Conservation (phyloP, 805 yeast genomes). For the Nakazawaea peltata region DNA sequence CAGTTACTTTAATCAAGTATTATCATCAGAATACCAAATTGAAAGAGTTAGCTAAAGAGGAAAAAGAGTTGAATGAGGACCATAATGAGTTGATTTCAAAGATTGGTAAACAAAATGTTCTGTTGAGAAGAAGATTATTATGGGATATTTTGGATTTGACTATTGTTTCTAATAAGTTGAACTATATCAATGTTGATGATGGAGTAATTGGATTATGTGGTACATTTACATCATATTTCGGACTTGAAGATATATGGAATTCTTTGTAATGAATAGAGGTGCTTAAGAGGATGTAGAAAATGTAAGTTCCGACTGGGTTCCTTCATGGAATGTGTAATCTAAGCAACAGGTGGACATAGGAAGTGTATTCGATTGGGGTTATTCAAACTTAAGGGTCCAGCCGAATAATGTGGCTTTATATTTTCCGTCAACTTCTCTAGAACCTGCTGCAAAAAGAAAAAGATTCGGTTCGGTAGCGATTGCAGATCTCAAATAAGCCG, state of each 20-base stretch:
- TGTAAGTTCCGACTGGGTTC: too few relatives aligned
- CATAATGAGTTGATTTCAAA: slow-evolving; percentile 24
- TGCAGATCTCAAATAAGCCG: too few relatives aligned
- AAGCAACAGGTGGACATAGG: too few relatives aligned
- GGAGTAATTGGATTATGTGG: slow-evolving; percentile 84
- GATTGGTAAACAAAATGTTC: slow-evolving; percentile 31
- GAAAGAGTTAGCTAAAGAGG: slow-evolving; percentile 19
- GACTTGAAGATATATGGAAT: slow-evolving; percentile 66
- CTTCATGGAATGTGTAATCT: too few relatives aligned
- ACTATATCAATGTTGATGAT: slow-evolving; percentile 55
- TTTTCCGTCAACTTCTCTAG: too few relatives aligned
- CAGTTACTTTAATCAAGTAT: slow-evolving; percentile 49
- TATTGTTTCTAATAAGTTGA: slow-evolving; percentile 66
- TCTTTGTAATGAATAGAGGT: too few relatives aligned
- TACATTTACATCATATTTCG: slow-evolving; percentile 69
- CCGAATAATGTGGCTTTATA: too few relatives aligned
- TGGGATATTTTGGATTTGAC: slow-evolving; percentile 74
- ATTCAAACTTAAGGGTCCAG: too few relatives aligned
- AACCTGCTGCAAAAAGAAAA: too few relatives aligned
- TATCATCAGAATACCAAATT: slow-evolving; percentile 32
- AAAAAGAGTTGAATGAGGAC: slow-evolving; percentile 26
- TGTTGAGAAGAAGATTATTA: slow-evolving; percentile 47
- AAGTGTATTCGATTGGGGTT: too few relatives aligned
- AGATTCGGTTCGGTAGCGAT: too few relatives aligned
- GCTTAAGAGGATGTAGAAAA: background rate